Percentiles rank a stretch among this genome's conserved stretches.
Evolutionary conservation across 176 grass and related monocot genomes (phyloP).

Genomic region (Bromus sterilis): DNA sequence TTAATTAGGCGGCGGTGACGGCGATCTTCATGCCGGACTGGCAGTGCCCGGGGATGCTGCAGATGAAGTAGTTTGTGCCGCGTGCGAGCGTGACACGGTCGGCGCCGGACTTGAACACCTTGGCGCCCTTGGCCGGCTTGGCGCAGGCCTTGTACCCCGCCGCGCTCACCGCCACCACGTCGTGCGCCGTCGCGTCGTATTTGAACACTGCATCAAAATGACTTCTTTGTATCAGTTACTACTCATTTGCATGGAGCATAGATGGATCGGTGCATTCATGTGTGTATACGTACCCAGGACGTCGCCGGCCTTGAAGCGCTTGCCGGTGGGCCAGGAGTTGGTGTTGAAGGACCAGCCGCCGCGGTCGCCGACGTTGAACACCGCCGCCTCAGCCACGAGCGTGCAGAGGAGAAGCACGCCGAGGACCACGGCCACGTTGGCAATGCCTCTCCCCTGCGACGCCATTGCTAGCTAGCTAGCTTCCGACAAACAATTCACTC

Average conservation of each 20-base stretch:
- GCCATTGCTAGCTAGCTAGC: neutral
- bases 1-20: conserved; percentile 20
- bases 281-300: conserved; percentile 13
- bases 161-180: conserved; percentile 30
- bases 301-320: conserved; percentile 63
- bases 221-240: too few species aligned
- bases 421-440: neutral
- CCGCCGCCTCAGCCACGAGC: conserved; percentile 35
- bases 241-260: neutral
- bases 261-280: too few species aligned
- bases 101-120: conserved; percentile 28
- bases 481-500: neutral
- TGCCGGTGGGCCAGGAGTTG: conserved; percentile 44
- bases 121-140: neutral
- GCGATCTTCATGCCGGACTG: conserved; percentile 54
- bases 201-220: conserved; percentile 25
- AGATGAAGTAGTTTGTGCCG: conserved; percentile 54
- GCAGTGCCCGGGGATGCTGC: conserved; percentile 43
- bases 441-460: conserved; percentile 39
- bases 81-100: conserved; percentile 41
- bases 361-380: conserved; percentile 57
- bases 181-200: conserved; percentile 31
- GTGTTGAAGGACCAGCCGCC: conserved; percentile 41
- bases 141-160: conserved; percentile 37
- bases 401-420: conserved; percentile 33